phyloP scores from a whole-genome alignment of 2,329 filamentous ascomycete species.

The Aspergillus transmontanensis region DNA sequence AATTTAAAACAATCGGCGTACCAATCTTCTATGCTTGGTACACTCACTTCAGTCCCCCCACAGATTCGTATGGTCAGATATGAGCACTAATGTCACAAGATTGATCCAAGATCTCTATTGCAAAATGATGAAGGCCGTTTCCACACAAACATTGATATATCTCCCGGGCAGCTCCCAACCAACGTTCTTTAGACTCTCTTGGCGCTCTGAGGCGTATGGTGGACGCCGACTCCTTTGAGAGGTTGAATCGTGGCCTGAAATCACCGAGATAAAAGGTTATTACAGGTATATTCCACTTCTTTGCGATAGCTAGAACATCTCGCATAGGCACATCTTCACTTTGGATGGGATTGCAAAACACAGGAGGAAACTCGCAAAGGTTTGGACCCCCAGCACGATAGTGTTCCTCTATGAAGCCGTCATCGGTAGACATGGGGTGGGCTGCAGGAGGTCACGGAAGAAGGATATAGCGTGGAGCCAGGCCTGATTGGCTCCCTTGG shows the following conservation, averaged over 20 bases:
- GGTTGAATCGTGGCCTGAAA: not conserved
- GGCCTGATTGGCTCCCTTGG: not conserved
- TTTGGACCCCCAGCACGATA: not conserved
- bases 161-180: not conserved
- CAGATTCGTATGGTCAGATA: not conserved
- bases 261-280: not conserved
- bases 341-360: not conserved
- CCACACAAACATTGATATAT: not conserved
- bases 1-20: no score
- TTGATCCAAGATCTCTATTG: not conserved
- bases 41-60: no score
- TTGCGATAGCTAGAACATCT: not conserved
- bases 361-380: not conserved
- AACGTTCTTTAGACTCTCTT: not conserved
- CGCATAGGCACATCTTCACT: not conserved
- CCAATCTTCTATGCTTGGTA: no score
- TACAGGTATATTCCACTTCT: not conserved
- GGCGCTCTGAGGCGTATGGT: not conserved
- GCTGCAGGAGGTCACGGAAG: not conserved
- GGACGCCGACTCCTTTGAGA: not conserved
- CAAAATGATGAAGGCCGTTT: not conserved
- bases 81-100: not conserved
- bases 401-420: not conserved
- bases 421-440: not conserved
- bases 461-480: not conserved